These are phyloP conservation scores for Fraxinus angustifolia DNA, from an alignment of 305 asterid species.

Conservation along the genomic window DNA sequence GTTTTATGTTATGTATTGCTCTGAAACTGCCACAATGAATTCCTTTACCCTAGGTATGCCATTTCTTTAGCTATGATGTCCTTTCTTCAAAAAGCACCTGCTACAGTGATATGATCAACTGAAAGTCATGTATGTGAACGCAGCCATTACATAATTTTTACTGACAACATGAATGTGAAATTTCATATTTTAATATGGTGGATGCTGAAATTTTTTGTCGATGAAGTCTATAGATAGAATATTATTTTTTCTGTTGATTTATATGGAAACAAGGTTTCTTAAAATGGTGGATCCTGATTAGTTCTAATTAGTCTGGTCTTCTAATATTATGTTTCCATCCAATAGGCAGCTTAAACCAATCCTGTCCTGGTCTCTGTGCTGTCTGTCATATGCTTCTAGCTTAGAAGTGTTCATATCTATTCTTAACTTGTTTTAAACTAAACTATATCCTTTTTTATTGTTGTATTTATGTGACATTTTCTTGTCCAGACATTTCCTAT, in stretches of 20 bases:
- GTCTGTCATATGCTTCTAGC: background rate
- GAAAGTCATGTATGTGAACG: background rate
- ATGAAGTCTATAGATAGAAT: background rate
- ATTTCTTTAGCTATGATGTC: constrained; percentile 11
- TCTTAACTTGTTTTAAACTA: background rate
- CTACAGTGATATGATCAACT: background rate
- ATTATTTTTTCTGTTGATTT: background rate
- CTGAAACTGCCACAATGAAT: constrained; percentile 1
- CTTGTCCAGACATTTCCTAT: background rate
- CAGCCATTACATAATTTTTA: background rate
- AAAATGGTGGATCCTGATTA: constrained; percentile 4
- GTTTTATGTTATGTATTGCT: constrained; percentile 6
- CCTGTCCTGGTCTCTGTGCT: background rate
- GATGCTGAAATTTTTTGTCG: constrained; percentile 8
- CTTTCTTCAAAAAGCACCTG: background rate
- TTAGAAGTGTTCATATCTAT: background rate
- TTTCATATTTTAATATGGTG: background rate
- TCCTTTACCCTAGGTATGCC: background rate
- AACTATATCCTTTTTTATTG: background rate
- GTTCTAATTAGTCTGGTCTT: background rate
- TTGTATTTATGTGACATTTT: background rate
- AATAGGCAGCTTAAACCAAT: background rate
- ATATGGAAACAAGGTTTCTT: background rate
- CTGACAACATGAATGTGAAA: constrained; percentile 10
- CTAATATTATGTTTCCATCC: background rate